Evolutionary conservation across 2,329 filamentous ascomycete genomes (phyloP).

Genomic region (Exophiala calicioides): DNA sequence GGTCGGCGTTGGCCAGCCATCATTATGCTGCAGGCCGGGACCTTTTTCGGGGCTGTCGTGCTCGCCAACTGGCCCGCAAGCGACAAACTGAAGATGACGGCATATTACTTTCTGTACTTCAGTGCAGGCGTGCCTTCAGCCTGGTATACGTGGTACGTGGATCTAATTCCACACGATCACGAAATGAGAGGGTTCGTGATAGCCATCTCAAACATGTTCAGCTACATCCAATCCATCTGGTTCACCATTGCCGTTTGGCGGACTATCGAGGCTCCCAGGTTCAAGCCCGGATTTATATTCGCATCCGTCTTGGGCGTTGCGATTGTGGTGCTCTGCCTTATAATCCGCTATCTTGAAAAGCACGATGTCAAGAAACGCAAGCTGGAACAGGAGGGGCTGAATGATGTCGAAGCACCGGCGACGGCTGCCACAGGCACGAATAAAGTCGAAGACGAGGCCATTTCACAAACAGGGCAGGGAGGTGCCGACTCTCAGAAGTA

Average conservation of each 20-base stretch:
- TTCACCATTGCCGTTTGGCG: slow-evolving; percentile 19
- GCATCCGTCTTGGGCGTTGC: slow-evolving; percentile 2
- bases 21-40: slow-evolving; percentile 38
- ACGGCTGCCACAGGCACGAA: too few species aligned
- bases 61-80: slow-evolving; percentile 36
- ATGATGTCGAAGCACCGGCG: too few species aligned
- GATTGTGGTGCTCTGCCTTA: slow-evolving; percentile 3
- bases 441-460: too few species aligned
- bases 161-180: slow-evolving; percentile 22
- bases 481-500: too few species aligned
- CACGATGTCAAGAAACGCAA: too few species aligned
- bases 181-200: slow-evolving; percentile 24
- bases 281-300: slow-evolving; percentile 3
- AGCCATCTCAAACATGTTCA: slow-evolving; percentile 20
- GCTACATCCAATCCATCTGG: slow-evolving; percentile 22
- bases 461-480: too few species aligned
- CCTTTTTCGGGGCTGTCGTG: slow-evolving; percentile 35
- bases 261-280: slow-evolving; percentile 11
- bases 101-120: slow-evolving; percentile 16
- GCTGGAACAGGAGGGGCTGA: too few species aligned
- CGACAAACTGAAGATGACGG: slow-evolving; percentile 20
- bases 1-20: slow-evolving; percentile 16
- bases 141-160: slow-evolving; percentile 21
- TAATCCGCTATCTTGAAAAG: not conserved
- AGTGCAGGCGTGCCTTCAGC: slow-evolving; percentile 17